A percentile compares a stretch with the other conserved stretches of the same genome.
Evolutionary conservation across 2,329 filamentous ascomycete genomes (phyloP).

Genomic region (Epichloe hybrida): DNA sequence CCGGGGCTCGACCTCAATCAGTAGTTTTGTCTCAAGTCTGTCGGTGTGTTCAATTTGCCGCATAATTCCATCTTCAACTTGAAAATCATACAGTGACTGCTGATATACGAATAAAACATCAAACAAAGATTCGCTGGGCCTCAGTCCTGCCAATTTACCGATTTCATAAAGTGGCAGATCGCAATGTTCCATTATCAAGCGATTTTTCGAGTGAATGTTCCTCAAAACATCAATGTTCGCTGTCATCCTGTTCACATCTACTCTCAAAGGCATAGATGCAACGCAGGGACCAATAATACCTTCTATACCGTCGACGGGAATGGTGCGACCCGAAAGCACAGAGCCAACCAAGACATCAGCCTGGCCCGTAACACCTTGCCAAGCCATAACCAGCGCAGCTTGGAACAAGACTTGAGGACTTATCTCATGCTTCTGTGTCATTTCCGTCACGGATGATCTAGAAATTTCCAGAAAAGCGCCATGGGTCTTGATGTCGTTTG

Average conservation of each 20-base stretch:
- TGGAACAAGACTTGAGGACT: slow-evolving; percentile 66
- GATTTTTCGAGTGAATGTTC: slow-evolving; percentile 51
- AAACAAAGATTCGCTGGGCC: slow-evolving; percentile 48
- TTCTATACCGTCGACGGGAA: slow-evolving; percentile 59
- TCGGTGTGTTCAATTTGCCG: slow-evolving; percentile 49
- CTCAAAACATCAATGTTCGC: slow-evolving; percentile 48
- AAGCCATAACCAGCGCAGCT: slow-evolving; percentile 51
- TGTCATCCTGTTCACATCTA: slow-evolving; percentile 38
- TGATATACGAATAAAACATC: slow-evolving; percentile 78
- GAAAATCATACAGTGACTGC: slow-evolving; percentile 43
- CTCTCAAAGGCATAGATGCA: slow-evolving; percentile 57
- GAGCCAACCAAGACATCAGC: slow-evolving; percentile 61
- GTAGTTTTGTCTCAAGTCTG: slow-evolving; percentile 59
- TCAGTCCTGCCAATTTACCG: slow-evolving; percentile 42
- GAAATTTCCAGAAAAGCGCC: slow-evolving; percentile 8
- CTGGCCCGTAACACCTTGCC: slow-evolving; percentile 49
- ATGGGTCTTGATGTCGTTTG: slow-evolving; percentile 6
- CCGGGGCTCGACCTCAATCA: slow-evolving; percentile 62
- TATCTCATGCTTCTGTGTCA: slow-evolving; percentile 29
- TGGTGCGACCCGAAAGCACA: slow-evolving; percentile 68
- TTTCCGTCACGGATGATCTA: slow-evolving; percentile 12
- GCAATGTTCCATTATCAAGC: slow-evolving; percentile 50
- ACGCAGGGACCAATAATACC: slow-evolving; percentile 69
- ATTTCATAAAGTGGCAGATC: slow-evolving; percentile 56
- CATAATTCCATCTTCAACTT: slow-evolving; percentile 23